A percentile compares a stretch with the other conserved stretches of the same genome.
These are phyloP conservation scores for Mycena venus DNA, from an alignment of 768 basidiomycete genomes.

Conservation along the genomic window DNA sequence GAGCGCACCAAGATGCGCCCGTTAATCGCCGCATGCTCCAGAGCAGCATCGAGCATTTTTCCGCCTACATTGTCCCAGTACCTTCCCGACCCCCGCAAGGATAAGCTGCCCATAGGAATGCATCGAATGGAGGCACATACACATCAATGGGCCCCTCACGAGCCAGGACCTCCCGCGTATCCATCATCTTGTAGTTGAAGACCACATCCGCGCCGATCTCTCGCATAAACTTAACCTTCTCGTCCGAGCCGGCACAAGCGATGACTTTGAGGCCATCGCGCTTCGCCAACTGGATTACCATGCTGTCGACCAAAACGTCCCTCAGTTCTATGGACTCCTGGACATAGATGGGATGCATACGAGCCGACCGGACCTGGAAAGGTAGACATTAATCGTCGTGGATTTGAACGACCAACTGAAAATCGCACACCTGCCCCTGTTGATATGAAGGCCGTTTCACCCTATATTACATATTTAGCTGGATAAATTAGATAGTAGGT, in stretches of 20 bases:
- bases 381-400: not conserved
- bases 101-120: not conserved
- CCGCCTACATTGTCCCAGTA: conserved; percentile 76
- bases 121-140: conserved; percentile 41
- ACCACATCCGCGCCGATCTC: conserved; percentile 76
- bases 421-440: conserved; percentile 6
- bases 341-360: not conserved
- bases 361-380: conserved; percentile 14
- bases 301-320: not conserved
- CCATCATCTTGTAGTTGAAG: conserved; percentile 80
- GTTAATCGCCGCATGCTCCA: conserved; percentile 56
- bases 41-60: conserved; percentile 67
- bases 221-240: conserved; percentile 65
- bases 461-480: not conserved
- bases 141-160: conserved; percentile 67
- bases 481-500: not conserved
- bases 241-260: conserved; percentile 19
- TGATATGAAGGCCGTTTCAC: conserved; percentile 7
- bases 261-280: conserved; percentile 17
- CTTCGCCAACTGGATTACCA: conserved; percentile 13
- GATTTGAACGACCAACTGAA: not conserved
- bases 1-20: conserved; percentile 66
- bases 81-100: conserved; percentile 37
- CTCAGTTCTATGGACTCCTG: not conserved
- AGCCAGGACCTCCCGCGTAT: conserved; percentile 63